Evolutionary conservation across 2,329 filamentous ascomycete species (phyloP), one percentile per base, ranked within the genome.

Genomic region (Rutstroemia sp.): DNA sequence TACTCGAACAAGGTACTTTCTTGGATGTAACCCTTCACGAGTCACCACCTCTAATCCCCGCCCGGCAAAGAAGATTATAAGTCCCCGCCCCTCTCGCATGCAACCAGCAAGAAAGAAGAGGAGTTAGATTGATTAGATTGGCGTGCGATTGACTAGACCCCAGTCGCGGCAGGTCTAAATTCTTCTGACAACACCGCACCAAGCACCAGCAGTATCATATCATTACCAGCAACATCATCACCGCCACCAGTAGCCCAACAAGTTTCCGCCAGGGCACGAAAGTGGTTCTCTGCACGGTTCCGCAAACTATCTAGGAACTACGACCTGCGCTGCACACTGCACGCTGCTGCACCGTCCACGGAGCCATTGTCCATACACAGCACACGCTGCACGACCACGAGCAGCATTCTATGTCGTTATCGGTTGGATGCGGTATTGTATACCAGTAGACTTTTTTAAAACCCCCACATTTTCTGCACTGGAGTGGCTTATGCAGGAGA

Each of bases 401-500:
- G 30, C 30, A 12, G 7, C 5, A 27, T 27, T 27, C 7, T 27
- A 27, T 27, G 25, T 27, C 7, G 7, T 27, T 27, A 23, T 23
- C 25, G 25, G 25, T 27, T 27, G 25, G 6, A 27, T 27, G 30
- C 30, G 12, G 30, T 34, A 34, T 34, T 34, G 9, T 44, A 19
- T 44, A 21, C 41, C n/a, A 44, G 41, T 44, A 17, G 17, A 21
- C 17, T 9, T 19, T 14, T n/a, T 19, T 23, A 12, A 42, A 44
- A 38, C 53, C 47, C 47, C 47, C 46, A 51, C 53, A 44, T 38
- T 25, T 17, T 14, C 37, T 51, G 27, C 21, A 19, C 46, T 14
- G 25, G 25, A 23, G 53, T 56, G 47, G 53, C 53, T 51, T 45
- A 56, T 56, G 53, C 53, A 56, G 39, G 53, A 51, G 47, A 51